Evolutionary conservation across 768 basidiomycete genomes (phyloP).

Genomic region (Mycena latifolia): DNA sequence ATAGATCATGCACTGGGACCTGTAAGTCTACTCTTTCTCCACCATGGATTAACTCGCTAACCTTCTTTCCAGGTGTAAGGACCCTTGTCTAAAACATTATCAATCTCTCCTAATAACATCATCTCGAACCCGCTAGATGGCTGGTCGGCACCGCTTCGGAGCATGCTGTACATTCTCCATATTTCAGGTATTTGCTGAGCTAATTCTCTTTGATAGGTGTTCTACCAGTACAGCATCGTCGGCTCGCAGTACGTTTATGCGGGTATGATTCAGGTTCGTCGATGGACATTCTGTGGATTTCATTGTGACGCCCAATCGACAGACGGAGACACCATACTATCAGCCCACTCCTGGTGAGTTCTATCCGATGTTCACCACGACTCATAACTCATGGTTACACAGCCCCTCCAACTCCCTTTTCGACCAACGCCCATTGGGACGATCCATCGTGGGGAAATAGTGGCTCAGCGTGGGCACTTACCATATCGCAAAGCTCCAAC

Average conservation of each 20-base stretch:
- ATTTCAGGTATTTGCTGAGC: neutral
- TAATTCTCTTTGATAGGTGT: constrained; percentile 44
- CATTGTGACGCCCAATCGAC: neutral
- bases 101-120: constrained; percentile 7
- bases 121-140: constrained; percentile 40
- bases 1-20: constrained; percentile 54
- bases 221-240: constrained; percentile 61
- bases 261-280: constrained; percentile 55
- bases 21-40: constrained; percentile 3
- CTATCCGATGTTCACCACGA: neutral
- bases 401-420: constrained; percentile 54
- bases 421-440: constrained; percentile 41
- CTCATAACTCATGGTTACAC: neutral
- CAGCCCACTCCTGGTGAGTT: constrained; percentile 50
- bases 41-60: neutral
- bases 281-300: neutral
- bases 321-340: constrained; percentile 64
- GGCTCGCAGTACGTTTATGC: constrained; percentile 59
- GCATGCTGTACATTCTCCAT: constrained; percentile 23
- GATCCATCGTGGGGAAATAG: constrained; percentile 51
- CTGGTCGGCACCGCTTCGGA: constrained; percentile 60
- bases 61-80: constrained; percentile 5
- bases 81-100: neutral
- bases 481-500: constrained; percentile 49
- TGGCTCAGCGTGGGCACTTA: constrained; percentile 54